Conservation (phyloP, 169 alveolate species). For the Theileria equi region DNA sequence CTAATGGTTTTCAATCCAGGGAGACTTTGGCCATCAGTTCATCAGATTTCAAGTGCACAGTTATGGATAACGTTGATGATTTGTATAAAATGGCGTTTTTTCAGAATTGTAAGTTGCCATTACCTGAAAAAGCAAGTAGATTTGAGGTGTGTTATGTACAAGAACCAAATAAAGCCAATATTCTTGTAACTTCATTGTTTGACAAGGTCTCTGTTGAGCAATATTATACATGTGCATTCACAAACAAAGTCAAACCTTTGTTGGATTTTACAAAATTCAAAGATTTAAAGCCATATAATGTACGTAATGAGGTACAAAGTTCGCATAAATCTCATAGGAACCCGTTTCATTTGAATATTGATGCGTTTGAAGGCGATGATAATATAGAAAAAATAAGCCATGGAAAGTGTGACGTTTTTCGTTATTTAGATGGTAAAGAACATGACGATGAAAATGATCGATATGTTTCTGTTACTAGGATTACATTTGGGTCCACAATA, state of each 20-base stretch:
- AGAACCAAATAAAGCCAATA: background rate
- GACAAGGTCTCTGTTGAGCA: constrained; percentile 32
- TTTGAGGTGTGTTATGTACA: constrained; percentile 33
- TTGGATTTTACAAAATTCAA: constrained; percentile 3
- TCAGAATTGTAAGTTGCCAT: constrained; percentile 10
- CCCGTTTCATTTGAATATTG: constrained; percentile 7
- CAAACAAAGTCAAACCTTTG: constrained; percentile 1
- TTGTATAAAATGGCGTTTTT: constrained; percentile 20
- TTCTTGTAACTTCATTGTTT: constrained; percentile 14
- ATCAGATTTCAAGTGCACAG: background rate
- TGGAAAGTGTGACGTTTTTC: constrained; percentile 6
- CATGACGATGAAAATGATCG: background rate
- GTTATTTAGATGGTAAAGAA: constrained; percentile 12
- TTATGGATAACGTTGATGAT: constrained; percentile 3
- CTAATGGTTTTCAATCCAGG: background rate
- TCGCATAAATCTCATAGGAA: background rate
- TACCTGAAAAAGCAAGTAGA: constrained; percentile 5
- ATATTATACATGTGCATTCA: background rate
- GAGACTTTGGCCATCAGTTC: background rate
- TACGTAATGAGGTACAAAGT: background rate
- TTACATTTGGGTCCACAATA: background rate
- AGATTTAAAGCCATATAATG: background rate
- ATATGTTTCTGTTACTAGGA: background rate
- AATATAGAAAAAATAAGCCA: background rate
- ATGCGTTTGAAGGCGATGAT: background rate